These are phyloP conservation scores for Asterionellopsis glacialis DNA, from an alignment of 108 stramenopile species.

Conservation along the genomic window DNA sequence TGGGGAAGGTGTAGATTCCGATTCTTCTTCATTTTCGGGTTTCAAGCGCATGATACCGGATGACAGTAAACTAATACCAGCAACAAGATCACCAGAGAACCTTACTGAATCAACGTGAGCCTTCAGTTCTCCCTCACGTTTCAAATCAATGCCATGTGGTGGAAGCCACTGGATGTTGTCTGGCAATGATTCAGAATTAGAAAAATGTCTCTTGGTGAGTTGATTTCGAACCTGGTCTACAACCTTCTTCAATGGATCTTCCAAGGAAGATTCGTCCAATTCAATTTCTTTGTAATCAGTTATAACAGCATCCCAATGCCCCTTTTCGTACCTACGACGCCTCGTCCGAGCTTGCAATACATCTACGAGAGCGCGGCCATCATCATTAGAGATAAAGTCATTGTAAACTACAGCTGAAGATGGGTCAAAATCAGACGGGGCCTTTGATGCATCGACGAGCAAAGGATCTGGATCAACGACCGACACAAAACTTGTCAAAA, in stretches of 20 bases:
- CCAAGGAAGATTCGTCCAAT: constrained; percentile 23
- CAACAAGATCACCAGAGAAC: constrained; percentile 84
- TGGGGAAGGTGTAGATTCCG: not conserved
- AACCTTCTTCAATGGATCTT: constrained; percentile 10
- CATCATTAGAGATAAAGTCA: constrained; percentile 35
- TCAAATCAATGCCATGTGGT: constrained; percentile 84
- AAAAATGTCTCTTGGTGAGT: constrained; percentile 40
- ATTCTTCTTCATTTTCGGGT: constrained; percentile 33
- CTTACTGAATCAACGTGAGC: constrained; percentile 89
- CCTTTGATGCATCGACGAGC: constrained; percentile 27
- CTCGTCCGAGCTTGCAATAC: constrained; percentile 36
- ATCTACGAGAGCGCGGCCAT: constrained; percentile 27
- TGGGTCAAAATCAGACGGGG: constrained; percentile 23
- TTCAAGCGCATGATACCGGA: constrained; percentile 67
- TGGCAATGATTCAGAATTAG: not conserved
- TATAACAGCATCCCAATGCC: constrained; percentile 93
- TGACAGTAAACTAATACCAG: constrained; percentile 77
- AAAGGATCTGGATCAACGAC: too few species aligned
- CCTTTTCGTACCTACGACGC: constrained; percentile 53
- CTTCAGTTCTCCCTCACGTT: constrained; percentile 61
- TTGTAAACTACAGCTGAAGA: constrained; percentile 46
- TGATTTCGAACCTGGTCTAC: constrained; percentile 43
- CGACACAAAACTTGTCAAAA: too few species aligned
- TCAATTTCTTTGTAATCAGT: constrained; percentile 78
- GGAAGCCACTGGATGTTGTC: constrained; percentile 46